phyloP scores from a whole-genome alignment of 2,329 filamentous ascomycete species.

The Fusarium scirpi region DNA sequence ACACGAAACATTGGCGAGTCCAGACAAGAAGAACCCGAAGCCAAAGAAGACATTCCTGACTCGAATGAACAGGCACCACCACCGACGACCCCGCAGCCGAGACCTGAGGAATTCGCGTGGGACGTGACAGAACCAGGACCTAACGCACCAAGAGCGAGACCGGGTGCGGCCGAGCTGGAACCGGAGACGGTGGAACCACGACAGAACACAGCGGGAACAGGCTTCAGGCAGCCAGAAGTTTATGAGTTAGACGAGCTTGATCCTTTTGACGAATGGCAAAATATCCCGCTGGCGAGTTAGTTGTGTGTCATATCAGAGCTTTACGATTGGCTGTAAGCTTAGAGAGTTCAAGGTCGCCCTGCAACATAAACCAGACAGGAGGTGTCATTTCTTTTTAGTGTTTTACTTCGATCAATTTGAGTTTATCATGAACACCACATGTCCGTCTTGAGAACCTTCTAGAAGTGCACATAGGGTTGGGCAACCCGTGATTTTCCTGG shows the following conservation, averaged over 20 bases:
- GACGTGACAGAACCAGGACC: not conserved
- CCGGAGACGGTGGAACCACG: not conserved
- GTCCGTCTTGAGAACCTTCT: not conserved
- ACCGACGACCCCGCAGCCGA: not conserved
- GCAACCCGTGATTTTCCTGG: too few species aligned
- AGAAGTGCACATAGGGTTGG: not conserved
- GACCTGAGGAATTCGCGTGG: too few species aligned
- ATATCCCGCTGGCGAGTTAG: not conserved
- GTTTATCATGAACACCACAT: not conserved
- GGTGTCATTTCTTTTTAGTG: not conserved
- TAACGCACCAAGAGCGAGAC: not conserved
- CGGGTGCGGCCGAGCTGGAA: not conserved
- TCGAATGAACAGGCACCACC: not conserved
- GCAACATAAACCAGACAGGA: accelerated
- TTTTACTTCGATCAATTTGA: not conserved
- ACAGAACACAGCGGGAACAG: not conserved
- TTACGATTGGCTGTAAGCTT: not conserved
- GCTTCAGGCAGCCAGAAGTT: not conserved
- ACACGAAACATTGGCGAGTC: not conserved
- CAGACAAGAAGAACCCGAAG: not conserved
- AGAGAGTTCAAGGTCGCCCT: not conserved
- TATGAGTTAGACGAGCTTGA: not conserved
- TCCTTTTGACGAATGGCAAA: not conserved
- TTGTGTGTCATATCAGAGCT: accelerated
- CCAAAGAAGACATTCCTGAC: not conserved